Evolutionary conservation across 345 rosid species (phyloP), one percentile per base, ranked within the genome.

Genomic region (Corchorus capsularis): DNA sequence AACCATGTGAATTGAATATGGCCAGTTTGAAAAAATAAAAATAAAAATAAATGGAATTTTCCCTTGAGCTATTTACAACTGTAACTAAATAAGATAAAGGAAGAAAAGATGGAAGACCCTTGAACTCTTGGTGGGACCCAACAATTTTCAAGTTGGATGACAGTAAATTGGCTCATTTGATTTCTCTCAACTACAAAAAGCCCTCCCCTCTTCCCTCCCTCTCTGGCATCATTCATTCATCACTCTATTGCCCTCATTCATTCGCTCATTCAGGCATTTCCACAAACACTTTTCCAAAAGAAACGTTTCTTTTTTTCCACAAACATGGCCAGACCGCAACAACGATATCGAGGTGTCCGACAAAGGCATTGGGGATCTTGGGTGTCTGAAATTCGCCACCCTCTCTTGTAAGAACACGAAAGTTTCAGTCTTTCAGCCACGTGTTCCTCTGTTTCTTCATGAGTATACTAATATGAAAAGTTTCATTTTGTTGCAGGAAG

Each of bases 301-400:
- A 79, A 78, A 69, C 72, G 45, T 75, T 80, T 72, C 77, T 39
- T 35, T 63, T 8, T 17, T 61, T 22, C 55, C 62, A 10, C 82
- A 2, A 63, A 14, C 76, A 87, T 96, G 99, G 98, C 97, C 67
- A 85, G 99, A 72, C 99, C 94, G 4, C 99, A 96, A 75, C 99
- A 96, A 79, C 87, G 99, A 22, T 96, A 91, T 71, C 89, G 98
- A 20, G 99, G 99, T 13, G 99, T 96, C 39, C 87, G 99, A 73
- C 99, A 96, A 52, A 89, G 99, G 84, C 99, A 96, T 77, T 96
- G 98, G 99, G 99, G 99, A 15, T 96, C 99, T 49, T 96, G 99
- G 99, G 99, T 96, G 8, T 96, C 99, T 35, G 99, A 96, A 80
- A 96, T 96, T 76, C 99, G 98, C 34, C 99, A 96, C 63, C 99